A percentile compares a stretch with the other conserved stretches of the same genome.
Evolutionary conservation across 1,284 basidiomycete species (phyloP).

Genomic region (Cutaneotrichosporon sp.): DNA sequence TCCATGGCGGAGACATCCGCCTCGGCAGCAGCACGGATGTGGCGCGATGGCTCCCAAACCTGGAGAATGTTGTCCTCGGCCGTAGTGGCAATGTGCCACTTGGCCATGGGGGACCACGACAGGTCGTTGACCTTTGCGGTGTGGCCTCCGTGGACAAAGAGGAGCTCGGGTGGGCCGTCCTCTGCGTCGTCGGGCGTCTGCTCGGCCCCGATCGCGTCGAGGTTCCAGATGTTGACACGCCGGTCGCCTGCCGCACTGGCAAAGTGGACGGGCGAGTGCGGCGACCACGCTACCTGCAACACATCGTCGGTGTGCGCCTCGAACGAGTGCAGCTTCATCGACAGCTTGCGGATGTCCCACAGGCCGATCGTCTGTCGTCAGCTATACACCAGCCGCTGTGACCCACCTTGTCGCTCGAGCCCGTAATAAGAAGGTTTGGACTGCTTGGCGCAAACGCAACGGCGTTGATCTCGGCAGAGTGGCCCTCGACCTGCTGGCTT

Average conservation of each 20-base stretch:
- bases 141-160: slow-evolving; percentile 83
- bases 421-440: slow-evolving; percentile 83
- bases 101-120: slow-evolving; percentile 47
- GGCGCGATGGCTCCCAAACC: slow-evolving; percentile 49
- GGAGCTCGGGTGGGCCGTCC: slow-evolving; percentile 85
- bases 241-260: slow-evolving; percentile 89
- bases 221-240: slow-evolving; percentile 92
- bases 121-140: slow-evolving; percentile 49
- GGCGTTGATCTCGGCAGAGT: slow-evolving; percentile 83
- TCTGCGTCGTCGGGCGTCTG: slow-evolving; percentile 97
- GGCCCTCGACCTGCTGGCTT: slow-evolving; percentile 71
- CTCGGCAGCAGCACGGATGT: slow-evolving; percentile 48
- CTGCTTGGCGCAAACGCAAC: slow-evolving; percentile 83
- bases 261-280: slow-evolving; percentile 82
- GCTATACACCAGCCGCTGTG: background rate
- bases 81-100: slow-evolving; percentile 49
- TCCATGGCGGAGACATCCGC: slow-evolving; percentile 43
- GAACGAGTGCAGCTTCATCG: slow-evolving; percentile 81
- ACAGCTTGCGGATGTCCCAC: slow-evolving; percentile 79
- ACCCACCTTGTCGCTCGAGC: slow-evolving; percentile 72
- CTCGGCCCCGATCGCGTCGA: slow-evolving; percentile 86
- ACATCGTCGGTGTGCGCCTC: slow-evolving; percentile 94
- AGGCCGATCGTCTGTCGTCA: slow-evolving; percentile 64
- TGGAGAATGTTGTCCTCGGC: slow-evolving; percentile 54
- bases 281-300: slow-evolving; percentile 89